Percentiles rank a stretch among this genome's conserved stretches.
phyloP scores from a whole-genome alignment of 2,329 filamentous ascomycete genomes.

The Gaeumannomyces tritici region DNA sequence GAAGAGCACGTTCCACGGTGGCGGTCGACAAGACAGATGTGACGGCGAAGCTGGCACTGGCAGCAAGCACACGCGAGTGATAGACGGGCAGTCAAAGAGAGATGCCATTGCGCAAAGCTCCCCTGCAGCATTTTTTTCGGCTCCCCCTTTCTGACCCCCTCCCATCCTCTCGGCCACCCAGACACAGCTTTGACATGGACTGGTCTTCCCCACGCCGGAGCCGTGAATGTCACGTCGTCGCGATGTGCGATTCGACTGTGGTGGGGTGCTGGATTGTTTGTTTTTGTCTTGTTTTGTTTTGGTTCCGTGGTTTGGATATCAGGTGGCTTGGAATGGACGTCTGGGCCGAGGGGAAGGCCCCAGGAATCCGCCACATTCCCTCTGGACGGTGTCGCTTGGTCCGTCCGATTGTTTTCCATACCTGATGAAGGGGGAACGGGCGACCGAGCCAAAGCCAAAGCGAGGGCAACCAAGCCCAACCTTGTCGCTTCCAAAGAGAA shows the following conservation, averaged over 20 bases:
- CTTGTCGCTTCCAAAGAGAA: not conserved
- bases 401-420: not conserved
- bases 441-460: not conserved
- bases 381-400: not conserved
- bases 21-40: not conserved
- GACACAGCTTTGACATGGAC: too few species aligned
- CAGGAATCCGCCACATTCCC: not conserved
- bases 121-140: too few species aligned
- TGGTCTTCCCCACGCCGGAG: not conserved
- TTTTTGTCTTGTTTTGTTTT: not conserved
- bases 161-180: too few species aligned
- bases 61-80: not conserved
- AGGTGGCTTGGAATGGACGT: not conserved
- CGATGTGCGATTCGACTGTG: not conserved
- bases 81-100: not conserved
- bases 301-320: not conserved
- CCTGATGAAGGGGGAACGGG: not conserved
- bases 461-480: not conserved
- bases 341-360: not conserved
- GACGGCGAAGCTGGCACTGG: not conserved
- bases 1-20: not conserved
- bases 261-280: not conserved
- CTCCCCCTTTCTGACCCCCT: not conserved
- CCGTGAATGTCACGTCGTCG: too few species aligned
- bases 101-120: not conserved